Conservation (phyloP, 2,329 filamentous ascomycete species). For the Chaetomium strumarium region DNA sequence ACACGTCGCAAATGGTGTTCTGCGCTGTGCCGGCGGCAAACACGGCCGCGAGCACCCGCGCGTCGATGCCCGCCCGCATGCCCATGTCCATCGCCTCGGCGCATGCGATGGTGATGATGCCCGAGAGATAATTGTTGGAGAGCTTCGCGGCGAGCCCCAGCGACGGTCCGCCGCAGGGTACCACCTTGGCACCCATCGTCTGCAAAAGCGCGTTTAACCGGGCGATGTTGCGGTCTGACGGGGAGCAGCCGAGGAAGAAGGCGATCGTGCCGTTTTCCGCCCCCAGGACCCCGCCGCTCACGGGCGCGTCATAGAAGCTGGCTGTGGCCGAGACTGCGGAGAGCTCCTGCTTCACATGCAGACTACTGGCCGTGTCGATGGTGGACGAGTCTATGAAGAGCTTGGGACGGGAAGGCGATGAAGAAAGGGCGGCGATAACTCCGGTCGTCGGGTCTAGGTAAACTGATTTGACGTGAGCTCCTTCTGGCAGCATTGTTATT, state of each 20-base stretch:
- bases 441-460: conserved; percentile 42
- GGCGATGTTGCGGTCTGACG: conserved; percentile 33
- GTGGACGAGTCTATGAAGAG: conserved; percentile 69
- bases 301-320: conserved; percentile 33
- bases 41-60: conserved; percentile 37
- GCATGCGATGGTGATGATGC: conserved; percentile 52
- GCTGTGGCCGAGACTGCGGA: conserved; percentile 30
- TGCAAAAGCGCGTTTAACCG: conserved; percentile 39
- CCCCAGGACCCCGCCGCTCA: conserved; percentile 31
- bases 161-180: conserved; percentile 50
- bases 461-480: conserved; percentile 61
- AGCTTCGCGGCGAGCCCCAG: conserved; percentile 54
- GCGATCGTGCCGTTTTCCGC: conserved; percentile 31
- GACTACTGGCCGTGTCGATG: conserved; percentile 56
- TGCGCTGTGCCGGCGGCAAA: conserved; percentile 29
- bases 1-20: conserved; percentile 29
- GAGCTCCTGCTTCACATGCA: conserved; percentile 18
- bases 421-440: conserved; percentile 37
- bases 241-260: conserved; percentile 32
- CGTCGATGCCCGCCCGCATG: conserved; percentile 51
- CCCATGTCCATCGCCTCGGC: conserved; percentile 56
- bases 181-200: conserved; percentile 48
- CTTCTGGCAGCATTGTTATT: conserved; percentile 64
- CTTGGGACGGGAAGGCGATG: conserved; percentile 5
- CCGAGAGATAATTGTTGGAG: conserved; percentile 56